Conservation (phyloP, 805 yeast genomes). For the Metschnikowia colocasiae region DNA sequence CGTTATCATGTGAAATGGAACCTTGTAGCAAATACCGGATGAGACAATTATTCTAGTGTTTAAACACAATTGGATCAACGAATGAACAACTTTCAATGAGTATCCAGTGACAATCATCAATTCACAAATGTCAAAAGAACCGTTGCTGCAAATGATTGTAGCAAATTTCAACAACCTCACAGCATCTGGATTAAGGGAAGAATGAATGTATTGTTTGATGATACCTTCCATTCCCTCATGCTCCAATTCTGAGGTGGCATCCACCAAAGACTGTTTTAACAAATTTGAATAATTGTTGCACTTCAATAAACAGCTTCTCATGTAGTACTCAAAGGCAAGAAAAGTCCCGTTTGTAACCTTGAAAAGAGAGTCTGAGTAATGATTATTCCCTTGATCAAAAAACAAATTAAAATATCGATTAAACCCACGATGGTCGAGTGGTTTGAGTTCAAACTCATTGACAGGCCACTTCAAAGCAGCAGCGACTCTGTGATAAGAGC, state of each 20-base stretch:
- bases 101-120: slow-evolving; percentile 35
- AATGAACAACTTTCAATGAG: slow-evolving; percentile 30
- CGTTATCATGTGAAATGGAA: slow-evolving; percentile 42
- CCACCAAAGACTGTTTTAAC: background rate
- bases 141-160: slow-evolving; percentile 37
- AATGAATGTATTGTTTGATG: slow-evolving; percentile 20
- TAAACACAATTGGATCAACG: slow-evolving; percentile 31
- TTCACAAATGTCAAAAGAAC: slow-evolving; percentile 36
- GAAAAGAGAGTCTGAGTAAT: slow-evolving; percentile 7
- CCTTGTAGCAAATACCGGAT: slow-evolving; percentile 41
- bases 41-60: slow-evolving; percentile 35
- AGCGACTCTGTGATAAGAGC: slow-evolving; percentile 2
- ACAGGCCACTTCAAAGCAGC: slow-evolving; percentile 7
- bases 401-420: slow-evolving; percentile 7
- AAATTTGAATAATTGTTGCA: background rate
- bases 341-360: slow-evolving; percentile 19
- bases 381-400: background rate
- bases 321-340: slow-evolving; percentile 14
- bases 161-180: slow-evolving; percentile 34
- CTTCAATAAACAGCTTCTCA: slow-evolving; percentile 9
- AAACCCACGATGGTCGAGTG: slow-evolving; percentile 8
- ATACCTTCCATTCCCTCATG: slow-evolving; percentile 18
- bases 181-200: slow-evolving; percentile 19
- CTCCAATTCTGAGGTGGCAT: background rate
- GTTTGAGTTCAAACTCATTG: slow-evolving; percentile 13